These are phyloP conservation scores for Malassezia yamatoensis DNA, from an alignment of 1,284 basidiomycete species.

Conservation along the genomic window DNA sequence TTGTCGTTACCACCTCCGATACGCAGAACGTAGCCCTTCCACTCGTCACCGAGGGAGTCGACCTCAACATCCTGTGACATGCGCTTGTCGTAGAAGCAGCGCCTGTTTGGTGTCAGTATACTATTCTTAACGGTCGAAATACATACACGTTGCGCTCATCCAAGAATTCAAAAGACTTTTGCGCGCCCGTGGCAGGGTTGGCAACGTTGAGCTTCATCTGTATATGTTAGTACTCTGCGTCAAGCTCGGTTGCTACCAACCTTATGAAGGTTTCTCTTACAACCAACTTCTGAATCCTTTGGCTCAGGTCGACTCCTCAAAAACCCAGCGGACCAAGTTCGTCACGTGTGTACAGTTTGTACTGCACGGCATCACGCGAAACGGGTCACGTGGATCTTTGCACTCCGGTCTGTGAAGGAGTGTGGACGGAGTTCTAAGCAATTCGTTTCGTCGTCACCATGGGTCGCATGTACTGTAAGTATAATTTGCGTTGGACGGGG, in stretches of 20 bases:
- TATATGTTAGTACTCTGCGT: conserved; percentile 15
- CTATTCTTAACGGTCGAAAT: background rate
- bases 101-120: conserved; percentile 45
- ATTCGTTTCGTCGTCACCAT: conserved; percentile 21
- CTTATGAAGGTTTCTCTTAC: conserved; percentile 17
- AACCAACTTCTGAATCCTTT: conserved; percentile 13
- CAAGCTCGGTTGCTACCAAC: conserved; percentile 50
- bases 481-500: conserved; percentile 16
- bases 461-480: conserved; percentile 46
- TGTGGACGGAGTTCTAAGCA: conserved; percentile 1
- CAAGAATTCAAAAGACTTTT: conserved; percentile 84
- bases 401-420: background rate
- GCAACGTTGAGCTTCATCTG: conserved; percentile 94
- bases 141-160: conserved; percentile 70
- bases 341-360: conserved; percentile 17
- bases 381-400: conserved; percentile 1
- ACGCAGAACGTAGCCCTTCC: conserved; percentile 91
- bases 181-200: conserved; percentile 84
- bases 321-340: conserved; percentile 2
- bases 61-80: conserved; percentile 88
- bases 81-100: conserved; percentile 91
- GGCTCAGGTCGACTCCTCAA: conserved; percentile 2
- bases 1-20: conserved; percentile 93
- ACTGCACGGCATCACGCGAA: conserved; percentile 8
- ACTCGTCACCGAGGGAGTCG: conserved; percentile 87